Evolutionary conservation across 352 stramenopile species (phyloP), one percentile per base, ranked within the genome.

Genomic region (Phytophthora colocasiae): DNA sequence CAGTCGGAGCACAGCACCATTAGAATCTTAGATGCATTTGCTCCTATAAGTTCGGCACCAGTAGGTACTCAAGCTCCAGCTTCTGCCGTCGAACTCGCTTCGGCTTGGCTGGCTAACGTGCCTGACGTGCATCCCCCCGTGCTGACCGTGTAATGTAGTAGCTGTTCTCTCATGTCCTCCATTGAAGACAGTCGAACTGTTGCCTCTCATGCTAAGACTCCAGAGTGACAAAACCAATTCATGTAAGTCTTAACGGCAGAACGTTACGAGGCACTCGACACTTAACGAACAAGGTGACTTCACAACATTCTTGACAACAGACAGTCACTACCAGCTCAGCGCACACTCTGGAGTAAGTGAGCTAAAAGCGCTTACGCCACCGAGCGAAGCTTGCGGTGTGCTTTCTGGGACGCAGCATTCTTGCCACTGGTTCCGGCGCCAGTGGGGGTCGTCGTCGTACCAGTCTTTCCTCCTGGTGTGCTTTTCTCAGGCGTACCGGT

Each of bases 341-440:
- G 36, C 36, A 14, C 34, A 12, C 34, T 40, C 34, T n/a, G 14
- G 11, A 40, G 34, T 15, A 14, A 41, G 29, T 10, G 29, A 41
- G 4, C 15, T 41, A 1, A 17, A 19, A 4, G 5, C 29, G 15
- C 9, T 60, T 17, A 51, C 40, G 22, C 27, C 17, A 39, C 50
- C 9, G 41, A 44, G 10, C 53, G 51, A 38, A 58, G 36, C 5
- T 58, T 19, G 51, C 51, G 38, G 38, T 52, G 52, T 10, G 29
- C n/a, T 40, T 61, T 61, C 41, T 51, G 53, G 17, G 27, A 52
- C 31, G 53, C 24, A 34, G 51, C 15, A 22, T 24, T 39, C n/a
- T 32, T 14, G 48, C 31, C 48, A 55, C 48, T 45, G 32, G 48
- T 55, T 54, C 29, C 47, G 49, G 32, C 22, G 34, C 49, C 36